Base-by-base conservation (phyloP, 2,329 filamentous ascomycete genomes). In the Didymella pomorum region DNA sequence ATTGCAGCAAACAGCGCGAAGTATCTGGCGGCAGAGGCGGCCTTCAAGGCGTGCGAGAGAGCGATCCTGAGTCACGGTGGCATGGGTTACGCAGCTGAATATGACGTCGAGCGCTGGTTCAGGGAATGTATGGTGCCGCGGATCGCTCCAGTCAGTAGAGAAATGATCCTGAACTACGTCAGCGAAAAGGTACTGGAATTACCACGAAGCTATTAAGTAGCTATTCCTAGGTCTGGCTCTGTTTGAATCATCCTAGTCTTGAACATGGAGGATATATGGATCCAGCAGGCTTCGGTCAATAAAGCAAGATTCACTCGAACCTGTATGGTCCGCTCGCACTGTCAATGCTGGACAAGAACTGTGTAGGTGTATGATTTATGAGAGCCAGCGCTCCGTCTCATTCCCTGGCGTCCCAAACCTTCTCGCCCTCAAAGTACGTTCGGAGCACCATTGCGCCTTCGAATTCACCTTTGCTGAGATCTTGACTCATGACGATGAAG, bases 81-180 rank as follows among this genome's bases (percentile, higher is more conserved):
- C 0, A 88, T 87, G 85, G 85, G 85, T 0, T 88, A 87, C 74
- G 85, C 85, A 7, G 81, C 84, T 58, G 86, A 87, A 65, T 87
- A 86, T 65, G 82, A 88, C 69, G 86, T 87, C 0, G 85, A 87
- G 72, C 75, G 86, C 45, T 88, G 85, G 71, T 65, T 87, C 52
- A 77, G 86, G 35, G 85, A 87, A 71, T 83, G 82, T 51, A 81
- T 87, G 56, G 84, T 87, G 10, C 85, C 85, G 1, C 70, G 85
- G 21, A 85, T 87, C 59, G 85, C 85, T 2, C 85, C 85, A 0
- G 83, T 87, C 6, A 86, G 83, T 64, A 73, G 83, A 53, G 89
- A 92, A 78, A 92, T 92, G 89, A 90, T 92, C 51, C 78, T 90
- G 79, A 92, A 91, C 64, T 91, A 87, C 71, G 83, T 92, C 12